A percentile compares a stretch with the other conserved stretches of the same genome.
Conservation (phyloP, 495 filamentous ascomycete species). For the Aspergillus biplanus region DNA sequence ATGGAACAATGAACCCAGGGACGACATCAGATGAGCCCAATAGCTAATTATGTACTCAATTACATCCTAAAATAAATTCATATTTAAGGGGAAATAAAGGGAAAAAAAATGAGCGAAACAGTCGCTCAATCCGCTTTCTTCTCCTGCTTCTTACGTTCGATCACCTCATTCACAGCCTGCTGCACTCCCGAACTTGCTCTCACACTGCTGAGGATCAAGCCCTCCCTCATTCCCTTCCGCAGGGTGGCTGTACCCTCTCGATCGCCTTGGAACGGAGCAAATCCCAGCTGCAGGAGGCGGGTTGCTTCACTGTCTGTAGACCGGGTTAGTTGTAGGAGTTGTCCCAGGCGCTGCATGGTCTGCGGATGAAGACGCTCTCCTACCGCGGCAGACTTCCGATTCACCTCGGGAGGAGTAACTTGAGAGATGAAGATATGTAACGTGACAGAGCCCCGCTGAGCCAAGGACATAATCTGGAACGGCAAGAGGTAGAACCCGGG, state of each 20-base stretch:
- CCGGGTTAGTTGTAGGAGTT: slow-evolving; percentile 51
- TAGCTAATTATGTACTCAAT: no score
- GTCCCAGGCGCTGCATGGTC: slow-evolving; percentile 45
- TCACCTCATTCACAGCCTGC: slow-evolving; percentile 66
- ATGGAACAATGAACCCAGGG: no score
- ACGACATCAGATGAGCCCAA: no score
- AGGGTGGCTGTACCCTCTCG: slow-evolving; percentile 59
- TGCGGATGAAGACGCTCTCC: slow-evolving; percentile 34
- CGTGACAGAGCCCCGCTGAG: slow-evolving; percentile 76
- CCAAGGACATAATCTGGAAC: slow-evolving; percentile 81
- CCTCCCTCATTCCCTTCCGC: slow-evolving; percentile 71
- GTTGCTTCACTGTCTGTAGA: slow-evolving; percentile 67
- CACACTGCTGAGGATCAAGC: slow-evolving; percentile 76
- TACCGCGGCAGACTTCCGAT: slow-evolving; percentile 29
- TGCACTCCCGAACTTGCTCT: slow-evolving; percentile 74
- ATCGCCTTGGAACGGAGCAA: slow-evolving; percentile 81
- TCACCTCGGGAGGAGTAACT: slow-evolving; percentile 49
- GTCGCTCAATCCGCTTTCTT: slow-evolving; percentile 27
- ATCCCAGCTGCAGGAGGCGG: slow-evolving; percentile 73
- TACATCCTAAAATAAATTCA: no score
- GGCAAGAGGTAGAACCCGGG: slow-evolving; percentile 71
- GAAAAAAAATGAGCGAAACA: slow-evolving; percentile 11
- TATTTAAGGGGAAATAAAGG: not conserved
- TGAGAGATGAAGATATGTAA: slow-evolving; percentile 90
- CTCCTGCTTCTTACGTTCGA: slow-evolving; percentile 54